These are phyloP conservation scores for Colletotrichum cuscutae DNA, from an alignment of 2,329 filamentous ascomycete genomes.

Conservation along the genomic window DNA sequence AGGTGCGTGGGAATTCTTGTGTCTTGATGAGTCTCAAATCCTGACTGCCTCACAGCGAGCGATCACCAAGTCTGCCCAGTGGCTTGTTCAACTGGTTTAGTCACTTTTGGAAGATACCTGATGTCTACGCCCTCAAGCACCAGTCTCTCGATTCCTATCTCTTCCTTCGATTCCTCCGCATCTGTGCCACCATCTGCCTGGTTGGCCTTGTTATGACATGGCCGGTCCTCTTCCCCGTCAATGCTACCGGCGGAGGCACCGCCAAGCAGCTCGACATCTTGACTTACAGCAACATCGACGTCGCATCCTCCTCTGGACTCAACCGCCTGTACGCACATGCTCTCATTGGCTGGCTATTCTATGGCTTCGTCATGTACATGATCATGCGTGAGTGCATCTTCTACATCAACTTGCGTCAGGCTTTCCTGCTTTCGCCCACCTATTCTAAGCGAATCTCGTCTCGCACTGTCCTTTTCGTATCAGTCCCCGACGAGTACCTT, in stretches of 20 bases:
- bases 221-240: conserved; percentile 87
- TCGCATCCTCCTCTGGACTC: conserved; percentile 57
- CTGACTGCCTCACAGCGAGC: conserved; percentile 53
- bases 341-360: conserved; percentile 85
- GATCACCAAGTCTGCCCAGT: conserved; percentile 64
- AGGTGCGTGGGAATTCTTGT: conserved; percentile 41
- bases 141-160: conserved; percentile 89
- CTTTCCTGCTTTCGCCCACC: conserved; percentile 86
- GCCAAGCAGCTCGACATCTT: conserved; percentile 78
- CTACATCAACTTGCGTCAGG: conserved; percentile 93
- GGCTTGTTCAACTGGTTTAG: conserved; percentile 72
- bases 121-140: conserved; percentile 83
- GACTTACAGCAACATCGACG: conserved; percentile 79
- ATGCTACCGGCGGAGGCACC: conserved; percentile 80
- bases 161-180: conserved; percentile 85
- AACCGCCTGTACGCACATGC: conserved; percentile 84
- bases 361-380: conserved; percentile 87
- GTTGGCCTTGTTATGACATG: conserved; percentile 87
- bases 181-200: conserved; percentile 79
- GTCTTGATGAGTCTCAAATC: not conserved
- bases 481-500: conserved; percentile 82
- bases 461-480: conserved; percentile 88
- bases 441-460: conserved; percentile 90
- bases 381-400: conserved; percentile 89
- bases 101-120: conserved; percentile 72